Evolutionary conservation across 2,329 filamentous ascomycete species (phyloP), one percentile per base, ranked within the genome.

Genomic region (Penicillium sp.): DNA sequence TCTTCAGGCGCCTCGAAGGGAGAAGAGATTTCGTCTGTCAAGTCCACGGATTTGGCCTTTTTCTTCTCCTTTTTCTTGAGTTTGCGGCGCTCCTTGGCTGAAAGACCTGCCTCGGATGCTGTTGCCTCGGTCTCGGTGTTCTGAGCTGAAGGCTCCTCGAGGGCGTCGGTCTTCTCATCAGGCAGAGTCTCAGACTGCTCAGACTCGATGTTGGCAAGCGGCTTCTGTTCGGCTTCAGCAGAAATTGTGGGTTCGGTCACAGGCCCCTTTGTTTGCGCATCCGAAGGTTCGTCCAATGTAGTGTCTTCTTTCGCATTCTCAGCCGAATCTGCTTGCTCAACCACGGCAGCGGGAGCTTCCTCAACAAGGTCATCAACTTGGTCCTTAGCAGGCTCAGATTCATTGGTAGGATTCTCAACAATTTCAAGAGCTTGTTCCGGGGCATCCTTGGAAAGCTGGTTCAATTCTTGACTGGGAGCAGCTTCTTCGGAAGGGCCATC

Each of bases 51-150:
- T 30, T 68, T 65, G 30, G 58, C 60, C 55, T 68, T 70, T 57
- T 68, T 68, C 57, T 70, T 70, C 40, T 66, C 61, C 52, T 65
- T 68, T 52, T 67, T 69, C 62, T 67, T 69, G 30, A 61, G 62
- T 58, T 68, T 66, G 40, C 64, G 66, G 16, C 61, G 64, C 59
- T 70, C 64, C 38, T 64, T 69, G 2, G 64, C 61, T 16, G 68
- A 67, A 19, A 70, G 38, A 4, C 53, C 57, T 14, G 56, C 58
- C 8, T 63, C 60, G 19, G 40, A 42, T 22, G 53, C 14, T 37
- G 8, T 33, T 22, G 37, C 7, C 16, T 67, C 65, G 5, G 52
- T 38, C 35, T 64, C 63, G 7, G 52, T 25, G 10, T 7, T 52
- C 16, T 49, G 52, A 4, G 43, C 40, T 42, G 55, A 46, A 16